Conservation (phyloP, 352 stramenopile genomes). For the Elongisporangium undulatum region DNA sequence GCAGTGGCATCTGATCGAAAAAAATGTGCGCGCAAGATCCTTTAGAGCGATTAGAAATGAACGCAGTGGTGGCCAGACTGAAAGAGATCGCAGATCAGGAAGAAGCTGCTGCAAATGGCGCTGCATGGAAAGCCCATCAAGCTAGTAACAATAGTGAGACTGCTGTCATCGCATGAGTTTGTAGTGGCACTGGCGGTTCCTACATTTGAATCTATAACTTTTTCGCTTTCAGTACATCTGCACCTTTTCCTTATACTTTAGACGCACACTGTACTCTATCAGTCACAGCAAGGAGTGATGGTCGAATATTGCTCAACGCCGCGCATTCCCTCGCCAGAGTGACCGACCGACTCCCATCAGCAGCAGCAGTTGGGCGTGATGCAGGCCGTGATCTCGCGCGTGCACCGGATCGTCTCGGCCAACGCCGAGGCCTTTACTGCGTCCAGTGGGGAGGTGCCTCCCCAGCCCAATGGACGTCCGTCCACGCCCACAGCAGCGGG, state of each 20-base stretch:
- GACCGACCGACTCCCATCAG: neutral
- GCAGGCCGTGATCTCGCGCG: constrained; percentile 68
- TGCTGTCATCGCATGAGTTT: too few species aligned
- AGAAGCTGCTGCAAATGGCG: neutral
- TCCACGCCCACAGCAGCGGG: neutral
- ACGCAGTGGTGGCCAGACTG: neutral
- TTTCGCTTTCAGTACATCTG: neutral
- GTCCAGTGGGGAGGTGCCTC: neutral
- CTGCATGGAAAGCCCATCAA: neutral
- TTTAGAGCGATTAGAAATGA: neutral
- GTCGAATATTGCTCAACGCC: neutral
- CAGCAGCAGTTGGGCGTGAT: constrained; percentile 15
- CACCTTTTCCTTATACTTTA: neutral
- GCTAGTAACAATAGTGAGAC: neutral
- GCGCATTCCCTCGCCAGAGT: neutral
- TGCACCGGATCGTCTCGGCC: constrained; percentile 62
- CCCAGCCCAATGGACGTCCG: neutral
- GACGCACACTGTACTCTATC: neutral
- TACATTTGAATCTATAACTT: too few species aligned
- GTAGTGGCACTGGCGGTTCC: too few species aligned
- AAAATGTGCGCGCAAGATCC: neutral
- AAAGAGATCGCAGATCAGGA: neutral
- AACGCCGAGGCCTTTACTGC: constrained; percentile 6
- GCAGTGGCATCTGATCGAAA: neutral
- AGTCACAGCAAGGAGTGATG: neutral